phyloP scores from a whole-genome alignment of 2,329 filamentous ascomycete genomes.

The Rutstroemia sp. region DNA sequence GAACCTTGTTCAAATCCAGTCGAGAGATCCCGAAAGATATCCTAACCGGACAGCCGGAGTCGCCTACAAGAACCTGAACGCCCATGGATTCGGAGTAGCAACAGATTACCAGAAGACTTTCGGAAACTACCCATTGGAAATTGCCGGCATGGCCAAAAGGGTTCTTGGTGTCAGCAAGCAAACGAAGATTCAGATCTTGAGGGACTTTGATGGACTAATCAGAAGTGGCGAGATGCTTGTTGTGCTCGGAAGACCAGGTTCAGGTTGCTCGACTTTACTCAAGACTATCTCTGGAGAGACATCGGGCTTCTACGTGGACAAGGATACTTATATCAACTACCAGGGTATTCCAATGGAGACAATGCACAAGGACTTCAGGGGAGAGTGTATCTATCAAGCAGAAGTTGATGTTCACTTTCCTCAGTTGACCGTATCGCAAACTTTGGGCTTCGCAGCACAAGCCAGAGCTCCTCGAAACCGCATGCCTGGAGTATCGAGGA shows the following conservation, averaged over 20 bases:
- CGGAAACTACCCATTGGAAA: slow-evolving; percentile 51
- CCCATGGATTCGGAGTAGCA: slow-evolving; percentile 12
- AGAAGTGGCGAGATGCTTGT: slow-evolving; percentile 59
- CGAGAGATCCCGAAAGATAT: slow-evolving; percentile 41
- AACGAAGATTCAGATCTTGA: slow-evolving; percentile 50
- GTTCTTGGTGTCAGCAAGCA: slow-evolving; percentile 44
- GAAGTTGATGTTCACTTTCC: slow-evolving; percentile 72
- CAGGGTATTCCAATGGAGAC: slow-evolving; percentile 43
- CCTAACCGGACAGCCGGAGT: slow-evolving; percentile 12
- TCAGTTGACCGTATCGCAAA: slow-evolving; percentile 68
- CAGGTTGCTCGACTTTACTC: slow-evolving; percentile 57
- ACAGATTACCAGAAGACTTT: slow-evolving; percentile 49
- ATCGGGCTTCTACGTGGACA: slow-evolving; percentile 47
- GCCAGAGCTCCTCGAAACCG: slow-evolving; percentile 60
- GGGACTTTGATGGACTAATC: slow-evolving; percentile 56
- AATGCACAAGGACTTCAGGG: slow-evolving; percentile 54
- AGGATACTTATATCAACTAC: slow-evolving; percentile 49
- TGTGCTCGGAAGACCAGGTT: slow-evolving; percentile 59
- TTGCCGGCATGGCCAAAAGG: slow-evolving; percentile 37
- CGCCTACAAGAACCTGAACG: slow-evolving; percentile 11
- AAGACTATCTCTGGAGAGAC: slow-evolving; percentile 50
- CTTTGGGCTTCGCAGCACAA: slow-evolving; percentile 64
- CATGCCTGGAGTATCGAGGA: slow-evolving; percentile 52
- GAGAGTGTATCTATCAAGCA: slow-evolving; percentile 66
- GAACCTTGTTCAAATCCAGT: slow-evolving; percentile 41